phyloP scores from a whole-genome alignment of 2,329 filamentous ascomycete genomes.

The Penicillium palitans region DNA sequence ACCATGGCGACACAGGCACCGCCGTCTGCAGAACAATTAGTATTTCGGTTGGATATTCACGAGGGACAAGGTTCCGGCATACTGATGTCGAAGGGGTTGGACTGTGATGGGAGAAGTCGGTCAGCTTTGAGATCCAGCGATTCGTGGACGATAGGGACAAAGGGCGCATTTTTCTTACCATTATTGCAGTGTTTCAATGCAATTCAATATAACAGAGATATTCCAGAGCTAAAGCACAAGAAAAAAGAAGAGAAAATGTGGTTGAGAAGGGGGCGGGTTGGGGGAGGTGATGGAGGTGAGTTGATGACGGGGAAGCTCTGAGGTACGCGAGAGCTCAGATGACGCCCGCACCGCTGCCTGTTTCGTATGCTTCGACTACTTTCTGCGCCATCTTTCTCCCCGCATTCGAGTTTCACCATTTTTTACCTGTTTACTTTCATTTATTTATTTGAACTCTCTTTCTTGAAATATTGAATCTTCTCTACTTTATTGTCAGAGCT shows the following conservation, averaged over 20 bases:
- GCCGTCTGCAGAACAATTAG: constrained; percentile 58
- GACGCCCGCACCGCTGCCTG: constrained; percentile 37
- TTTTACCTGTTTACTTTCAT: not conserved
- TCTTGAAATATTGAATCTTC: constrained; percentile 2
- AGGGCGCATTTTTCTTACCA: constrained; percentile 23
- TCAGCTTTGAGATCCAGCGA: constrained; percentile 33
- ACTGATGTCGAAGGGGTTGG: constrained; percentile 96
- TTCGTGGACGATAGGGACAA: constrained; percentile 14
- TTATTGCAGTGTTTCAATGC: constrained; percentile 23
- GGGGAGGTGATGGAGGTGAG: constrained; percentile 21
- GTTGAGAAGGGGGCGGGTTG: constrained; percentile 20
- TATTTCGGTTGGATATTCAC: constrained; percentile 8
- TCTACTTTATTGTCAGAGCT: not conserved
- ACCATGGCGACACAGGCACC: constrained; percentile 98
- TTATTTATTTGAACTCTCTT: not conserved
- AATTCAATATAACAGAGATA: constrained; percentile 12
- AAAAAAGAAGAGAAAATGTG: constrained; percentile 11
- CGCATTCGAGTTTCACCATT: constrained; percentile 1
- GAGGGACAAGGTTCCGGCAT: constrained; percentile 38
- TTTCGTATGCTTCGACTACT: constrained; percentile 28
- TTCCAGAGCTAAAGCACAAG: constrained; percentile 17
- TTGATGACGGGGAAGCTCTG: constrained; percentile 34
- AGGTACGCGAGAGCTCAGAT: constrained; percentile 34
- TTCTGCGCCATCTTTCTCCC: constrained; percentile 28
- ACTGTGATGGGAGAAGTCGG: constrained; percentile 55